These are phyloP conservation scores for Penicillium corylophilum DNA, from an alignment of 2,329 filamentous ascomycete genomes.

Conservation along the genomic window DNA sequence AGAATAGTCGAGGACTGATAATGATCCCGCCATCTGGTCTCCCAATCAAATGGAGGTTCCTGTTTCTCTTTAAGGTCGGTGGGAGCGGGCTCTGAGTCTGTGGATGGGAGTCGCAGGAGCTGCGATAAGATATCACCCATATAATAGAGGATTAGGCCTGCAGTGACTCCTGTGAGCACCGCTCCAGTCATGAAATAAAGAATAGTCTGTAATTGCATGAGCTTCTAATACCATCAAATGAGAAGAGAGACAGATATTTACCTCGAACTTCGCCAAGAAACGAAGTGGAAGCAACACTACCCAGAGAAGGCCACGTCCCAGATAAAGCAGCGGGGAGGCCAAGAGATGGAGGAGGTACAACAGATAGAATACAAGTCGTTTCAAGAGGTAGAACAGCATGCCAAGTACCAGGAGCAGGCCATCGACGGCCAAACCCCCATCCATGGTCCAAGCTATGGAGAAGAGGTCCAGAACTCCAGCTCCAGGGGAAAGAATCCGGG, in stretches of 20 bases:
- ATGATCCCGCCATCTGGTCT: constrained; percentile 10
- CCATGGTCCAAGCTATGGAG: neutral
- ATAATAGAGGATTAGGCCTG: constrained; percentile 61
- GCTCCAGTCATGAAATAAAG: constrained; percentile 49
- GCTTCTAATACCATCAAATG: neutral
- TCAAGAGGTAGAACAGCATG: constrained; percentile 9
- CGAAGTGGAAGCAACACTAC: constrained; percentile 50
- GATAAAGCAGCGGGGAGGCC: constrained; percentile 49
- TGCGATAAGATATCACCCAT: constrained; percentile 57
- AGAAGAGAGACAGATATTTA: constrained; percentile 27
- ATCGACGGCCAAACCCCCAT: constrained; percentile 1
- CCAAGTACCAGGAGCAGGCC: constrained; percentile 7
- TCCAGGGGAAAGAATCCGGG: constrained; percentile 15
- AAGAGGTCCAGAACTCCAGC: neutral
- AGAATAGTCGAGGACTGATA: constrained; percentile 29
- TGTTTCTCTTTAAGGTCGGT: constrained; percentile 11
- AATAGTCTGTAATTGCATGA: constrained; percentile 12
- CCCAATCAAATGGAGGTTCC: constrained; percentile 15
- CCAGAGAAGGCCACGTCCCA: constrained; percentile 44
- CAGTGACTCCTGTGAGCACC: constrained; percentile 62
- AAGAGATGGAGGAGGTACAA: constrained; percentile 39
- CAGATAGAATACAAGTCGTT: constrained; percentile 18
- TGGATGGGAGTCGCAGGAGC: constrained; percentile 35
- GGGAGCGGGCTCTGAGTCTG: constrained; percentile 9
- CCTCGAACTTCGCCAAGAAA: constrained; percentile 57